Evolutionary conservation across 352 stramenopile genomes (phyloP).

Genomic region (Peronospora tabacina): DNA sequence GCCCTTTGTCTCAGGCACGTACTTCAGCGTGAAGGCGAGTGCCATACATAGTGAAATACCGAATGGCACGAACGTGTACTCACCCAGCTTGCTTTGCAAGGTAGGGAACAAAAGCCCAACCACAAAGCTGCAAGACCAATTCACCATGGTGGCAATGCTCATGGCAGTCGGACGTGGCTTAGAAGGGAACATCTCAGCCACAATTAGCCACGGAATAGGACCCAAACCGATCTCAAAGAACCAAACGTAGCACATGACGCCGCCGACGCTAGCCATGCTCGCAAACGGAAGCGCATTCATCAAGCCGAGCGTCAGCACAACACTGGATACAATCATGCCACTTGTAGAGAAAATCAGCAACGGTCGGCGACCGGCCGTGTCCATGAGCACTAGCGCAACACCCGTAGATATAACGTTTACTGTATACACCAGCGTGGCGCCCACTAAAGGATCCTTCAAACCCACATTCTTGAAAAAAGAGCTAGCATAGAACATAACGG

Average conservation of each 20-base stretch:
- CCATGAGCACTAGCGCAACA: conserved; percentile 66
- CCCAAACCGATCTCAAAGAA: conserved; percentile 71
- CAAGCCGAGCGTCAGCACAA: conserved; percentile 58
- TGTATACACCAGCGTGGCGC: conserved; percentile 50
- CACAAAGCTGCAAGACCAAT: conserved; percentile 94
- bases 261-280: conserved; percentile 49
- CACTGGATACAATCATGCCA: conserved; percentile 60
- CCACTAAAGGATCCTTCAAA: conserved; percentile 56
- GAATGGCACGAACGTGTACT: conserved; percentile 90
- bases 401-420: conserved; percentile 70
- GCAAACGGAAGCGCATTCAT: conserved; percentile 59
- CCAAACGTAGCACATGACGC: conserved; percentile 73
- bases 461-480: conserved; percentile 71
- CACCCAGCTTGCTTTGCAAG: conserved; percentile 74
- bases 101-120: conserved; percentile 91
- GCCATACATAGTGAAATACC: conserved; percentile 62
- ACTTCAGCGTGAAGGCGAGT: conserved; percentile 72
- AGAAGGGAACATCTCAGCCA: conserved; percentile 93
- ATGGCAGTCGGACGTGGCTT: conserved; percentile 90
- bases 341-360: conserved; percentile 62
- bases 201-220: conserved; percentile 94
- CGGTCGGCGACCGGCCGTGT: conserved; percentile 57
- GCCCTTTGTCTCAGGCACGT: conserved; percentile 88
- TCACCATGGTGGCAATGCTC: conserved; percentile 89
- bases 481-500: conserved; percentile 76